phyloP scores from a whole-genome alignment of 2,329 filamentous ascomycete species.

The Paecilomyces fulvus region DNA sequence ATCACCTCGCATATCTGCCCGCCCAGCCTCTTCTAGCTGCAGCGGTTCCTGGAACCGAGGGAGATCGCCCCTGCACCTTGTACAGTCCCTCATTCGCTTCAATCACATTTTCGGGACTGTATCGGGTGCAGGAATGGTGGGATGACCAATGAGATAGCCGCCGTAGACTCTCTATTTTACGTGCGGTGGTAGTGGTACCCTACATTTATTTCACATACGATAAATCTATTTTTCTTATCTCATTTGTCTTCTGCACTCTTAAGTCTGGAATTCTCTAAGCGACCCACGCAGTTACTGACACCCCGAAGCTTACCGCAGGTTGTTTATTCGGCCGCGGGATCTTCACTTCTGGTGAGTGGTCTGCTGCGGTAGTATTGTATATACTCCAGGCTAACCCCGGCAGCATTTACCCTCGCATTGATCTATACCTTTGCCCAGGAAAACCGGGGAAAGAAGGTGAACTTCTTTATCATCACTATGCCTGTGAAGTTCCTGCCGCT shows the following conservation, averaged over 20 bases:
- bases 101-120: slow-evolving; percentile 46
- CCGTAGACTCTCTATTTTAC: slow-evolving; percentile 44
- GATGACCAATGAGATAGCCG: slow-evolving; percentile 61
- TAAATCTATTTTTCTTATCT: slow-evolving; percentile 12
- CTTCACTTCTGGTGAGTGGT: slow-evolving; percentile 31
- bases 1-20: slow-evolving; percentile 67
- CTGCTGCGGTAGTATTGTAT: slow-evolving; percentile 1
- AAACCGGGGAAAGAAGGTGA: slow-evolving; percentile 65
- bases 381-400: slow-evolving; percentile 34
- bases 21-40: slow-evolving; percentile 66
- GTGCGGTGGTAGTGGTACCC: slow-evolving; percentile 58
- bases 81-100: slow-evolving; percentile 55
- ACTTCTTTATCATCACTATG: slow-evolving; percentile 75
- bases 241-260: slow-evolving; percentile 12
- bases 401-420: slow-evolving; percentile 68
- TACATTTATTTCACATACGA: slow-evolving; percentile 43
- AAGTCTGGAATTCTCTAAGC: slow-evolving; percentile 6
- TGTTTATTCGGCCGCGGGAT: slow-evolving; percentile 21
- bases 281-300: not conserved
- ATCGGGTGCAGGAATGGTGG: slow-evolving; percentile 67
- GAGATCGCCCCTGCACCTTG: slow-evolving; percentile 64
- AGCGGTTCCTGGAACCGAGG: slow-evolving; percentile 78
- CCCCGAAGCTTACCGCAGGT: slow-evolving; percentile 34
- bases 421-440: slow-evolving; percentile 81
- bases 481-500: slow-evolving; percentile 74